These are phyloP conservation scores for Pichia phayaonensis DNA, from an alignment of 805 yeast species.

Conservation along the genomic window DNA sequence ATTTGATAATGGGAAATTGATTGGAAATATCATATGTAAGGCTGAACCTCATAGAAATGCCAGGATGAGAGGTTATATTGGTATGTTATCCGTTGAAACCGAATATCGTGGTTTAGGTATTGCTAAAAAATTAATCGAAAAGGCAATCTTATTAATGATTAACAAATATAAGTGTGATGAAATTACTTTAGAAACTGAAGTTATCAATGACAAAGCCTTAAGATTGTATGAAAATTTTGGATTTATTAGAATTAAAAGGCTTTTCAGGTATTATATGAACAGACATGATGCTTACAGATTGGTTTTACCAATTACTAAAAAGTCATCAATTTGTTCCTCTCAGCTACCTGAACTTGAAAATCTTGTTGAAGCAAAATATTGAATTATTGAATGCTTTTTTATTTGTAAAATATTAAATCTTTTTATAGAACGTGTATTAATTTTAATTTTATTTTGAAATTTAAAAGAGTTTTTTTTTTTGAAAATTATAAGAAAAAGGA, in stretches of 20 bases:
- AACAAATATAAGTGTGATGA: slow-evolving; percentile 67
- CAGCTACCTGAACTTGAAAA: slow-evolving; percentile 17
- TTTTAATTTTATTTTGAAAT: neutral
- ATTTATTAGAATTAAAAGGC: slow-evolving; percentile 37
- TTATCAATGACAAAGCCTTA: slow-evolving; percentile 44
- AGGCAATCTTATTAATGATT: slow-evolving; percentile 59
- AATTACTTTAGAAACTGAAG: slow-evolving; percentile 89
- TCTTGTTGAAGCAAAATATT: slow-evolving; percentile 21
- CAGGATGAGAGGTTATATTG: slow-evolving; percentile 83
- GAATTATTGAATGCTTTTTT: neutral
- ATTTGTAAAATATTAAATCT: neutral
- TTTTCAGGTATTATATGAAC: slow-evolving; percentile 81
- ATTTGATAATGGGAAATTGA: slow-evolving; percentile 34
- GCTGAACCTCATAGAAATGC: slow-evolving; percentile 68
- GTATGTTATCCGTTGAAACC: slow-evolving; percentile 85
- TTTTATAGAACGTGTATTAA: neutral
- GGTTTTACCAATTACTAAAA: slow-evolving; percentile 69
- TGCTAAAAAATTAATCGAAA: slow-evolving; percentile 62
- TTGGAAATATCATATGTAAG: slow-evolving; percentile 86
- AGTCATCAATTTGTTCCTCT: slow-evolving; percentile 47
- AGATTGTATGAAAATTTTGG: slow-evolving; percentile 33
- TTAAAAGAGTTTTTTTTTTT: too few relatives aligned
- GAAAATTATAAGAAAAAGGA: slow-evolving; percentile 2
- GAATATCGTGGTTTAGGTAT: slow-evolving; percentile 70
- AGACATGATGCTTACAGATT: slow-evolving; percentile 90